These are phyloP conservation scores for Fusarium brachygibbosum DNA, from an alignment of 2,329 filamentous ascomycete genomes.

Conservation along the genomic window DNA sequence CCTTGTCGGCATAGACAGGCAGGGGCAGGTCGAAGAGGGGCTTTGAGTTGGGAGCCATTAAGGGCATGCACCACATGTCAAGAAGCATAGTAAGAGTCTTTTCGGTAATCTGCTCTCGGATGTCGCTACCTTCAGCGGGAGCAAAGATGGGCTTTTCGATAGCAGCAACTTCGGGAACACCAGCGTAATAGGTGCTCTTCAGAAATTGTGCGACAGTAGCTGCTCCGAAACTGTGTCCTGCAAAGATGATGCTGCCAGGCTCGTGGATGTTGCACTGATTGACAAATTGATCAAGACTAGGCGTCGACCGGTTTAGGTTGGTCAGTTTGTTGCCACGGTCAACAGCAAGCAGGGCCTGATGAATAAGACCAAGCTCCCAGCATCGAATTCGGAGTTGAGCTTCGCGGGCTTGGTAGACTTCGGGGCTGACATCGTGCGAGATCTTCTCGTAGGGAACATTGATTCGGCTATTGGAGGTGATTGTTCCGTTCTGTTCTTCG, in stretches of 20 bases:
- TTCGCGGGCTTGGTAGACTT: constrained; percentile 76
- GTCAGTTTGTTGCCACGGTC: constrained; percentile 66
- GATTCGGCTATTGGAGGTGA: constrained; percentile 47
- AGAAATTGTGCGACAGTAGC: constrained; percentile 81
- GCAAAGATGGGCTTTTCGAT: constrained; percentile 72
- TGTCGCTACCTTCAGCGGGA: constrained; percentile 66
- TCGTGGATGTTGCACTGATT: constrained; percentile 75
- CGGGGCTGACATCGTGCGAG: constrained; percentile 73
- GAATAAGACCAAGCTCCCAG: constrained; percentile 81
- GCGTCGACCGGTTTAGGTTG: constrained; percentile 67
- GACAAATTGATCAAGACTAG: constrained; percentile 70
- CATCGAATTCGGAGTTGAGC: constrained; percentile 79
- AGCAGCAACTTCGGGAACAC: constrained; percentile 58
- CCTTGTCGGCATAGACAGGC: constrained; percentile 71
- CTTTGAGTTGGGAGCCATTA: constrained; percentile 72
- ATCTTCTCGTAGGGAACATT: constrained; percentile 65
- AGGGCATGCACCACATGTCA: constrained; percentile 84
- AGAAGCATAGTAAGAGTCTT: constrained; percentile 76
- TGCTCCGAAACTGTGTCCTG: constrained; percentile 86
- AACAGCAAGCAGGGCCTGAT: constrained; percentile 76
- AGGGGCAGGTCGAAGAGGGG: constrained; percentile 80
- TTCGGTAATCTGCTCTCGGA: constrained; percentile 76
- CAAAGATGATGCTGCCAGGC: constrained; percentile 80
- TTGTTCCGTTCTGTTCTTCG: constrained; percentile 56
- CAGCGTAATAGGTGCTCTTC: constrained; percentile 81